phyloP scores from a whole-genome alignment of 1,284 basidiomycete species.

The Fomitopsis betulina region DNA sequence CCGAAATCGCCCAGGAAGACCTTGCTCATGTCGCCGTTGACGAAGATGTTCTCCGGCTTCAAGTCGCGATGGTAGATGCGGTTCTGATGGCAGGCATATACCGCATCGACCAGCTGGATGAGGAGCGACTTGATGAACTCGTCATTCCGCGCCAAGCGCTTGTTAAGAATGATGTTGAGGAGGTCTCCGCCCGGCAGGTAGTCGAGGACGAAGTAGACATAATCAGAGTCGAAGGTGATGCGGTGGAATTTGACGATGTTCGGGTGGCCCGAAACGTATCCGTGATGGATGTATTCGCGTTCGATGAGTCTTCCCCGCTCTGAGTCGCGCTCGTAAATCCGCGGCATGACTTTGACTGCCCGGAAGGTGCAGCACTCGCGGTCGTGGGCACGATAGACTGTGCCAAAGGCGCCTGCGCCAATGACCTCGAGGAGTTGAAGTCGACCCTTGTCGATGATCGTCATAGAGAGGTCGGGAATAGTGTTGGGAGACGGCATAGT shows the following conservation, averaged over 20 bases:
- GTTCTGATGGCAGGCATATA: conserved; percentile 52
- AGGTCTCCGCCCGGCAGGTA: conserved; percentile 61
- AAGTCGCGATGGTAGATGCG: conserved; percentile 67
- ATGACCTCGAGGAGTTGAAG: conserved; percentile 50
- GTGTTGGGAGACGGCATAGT: conserved; percentile 4
- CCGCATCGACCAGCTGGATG: conserved; percentile 56
- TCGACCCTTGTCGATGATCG: conserved; percentile 20
- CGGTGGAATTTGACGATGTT: conserved; percentile 54
- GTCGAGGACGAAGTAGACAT: conserved; percentile 58
- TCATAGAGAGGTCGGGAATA: conserved; percentile 16
- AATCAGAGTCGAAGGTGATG: conserved; percentile 45
- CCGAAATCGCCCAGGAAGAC: conserved; percentile 65
- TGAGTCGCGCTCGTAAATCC: background rate
- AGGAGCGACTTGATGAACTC: conserved; percentile 43
- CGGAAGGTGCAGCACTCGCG: conserved; percentile 13
- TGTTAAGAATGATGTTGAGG: conserved; percentile 50
- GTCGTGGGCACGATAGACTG: conserved; percentile 48
- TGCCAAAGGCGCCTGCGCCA: conserved; percentile 60
- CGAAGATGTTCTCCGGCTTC: conserved; percentile 71
- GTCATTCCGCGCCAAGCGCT: conserved; percentile 45
- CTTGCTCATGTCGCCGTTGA: conserved; percentile 35
- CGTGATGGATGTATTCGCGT: conserved; percentile 37
- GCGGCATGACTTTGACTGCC: conserved; percentile 23
- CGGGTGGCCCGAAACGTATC: conserved; percentile 47
- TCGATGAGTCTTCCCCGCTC: background rate